Base-by-base conservation (phyloP, 805 yeast species). In the Kodamaea jinghongensis region DNA sequence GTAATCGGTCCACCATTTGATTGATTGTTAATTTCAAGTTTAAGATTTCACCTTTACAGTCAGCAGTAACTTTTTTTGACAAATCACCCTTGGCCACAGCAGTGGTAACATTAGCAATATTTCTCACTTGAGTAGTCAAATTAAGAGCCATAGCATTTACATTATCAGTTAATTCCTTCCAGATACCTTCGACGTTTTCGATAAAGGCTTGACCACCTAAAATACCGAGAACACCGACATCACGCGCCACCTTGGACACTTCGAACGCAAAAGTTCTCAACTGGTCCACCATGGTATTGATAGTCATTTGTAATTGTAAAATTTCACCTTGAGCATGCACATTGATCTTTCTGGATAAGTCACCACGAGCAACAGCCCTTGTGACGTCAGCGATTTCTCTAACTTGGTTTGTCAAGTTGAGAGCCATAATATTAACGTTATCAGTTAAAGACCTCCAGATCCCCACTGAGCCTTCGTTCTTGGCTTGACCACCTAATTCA, bases 301-400 rank as follows among this genome's bases (percentile, higher is more conserved):
- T 86, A 6, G 95, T 87, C 67, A 83, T 84, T 58, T 86, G 95
- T 46, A 87, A 72, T 51, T 84, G 91, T 42, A 85, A 68, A 46
- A 86, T 87, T 63, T 86, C 96, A 34, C 96, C 96, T 59, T 87
- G 95, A 6, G 95, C 96, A 60, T 86, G 91, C 10, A 87, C 95
- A 58, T 85, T 85, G 55, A 87, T 86, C 55, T 86, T 86, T 36
- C 89, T 69, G 0, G 89, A 81, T 49, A 86, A 67, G 59, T 86
- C 96, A 52, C 96, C 96, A 44, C 79, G 74, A 4, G 95, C 96
- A 8, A 86, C 96, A 1, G 95, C 95, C 14, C 90, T 71, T 4
- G 95, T 87, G 26, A 86, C 96, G 51, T 86, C 95, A 16, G 95
- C 93, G 45, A 86, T 86, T 62, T 86, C 95, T 64, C 96, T 65